Conservation (phyloP, 768 basidiomycete species). For the Serendipita vermifera region DNA sequence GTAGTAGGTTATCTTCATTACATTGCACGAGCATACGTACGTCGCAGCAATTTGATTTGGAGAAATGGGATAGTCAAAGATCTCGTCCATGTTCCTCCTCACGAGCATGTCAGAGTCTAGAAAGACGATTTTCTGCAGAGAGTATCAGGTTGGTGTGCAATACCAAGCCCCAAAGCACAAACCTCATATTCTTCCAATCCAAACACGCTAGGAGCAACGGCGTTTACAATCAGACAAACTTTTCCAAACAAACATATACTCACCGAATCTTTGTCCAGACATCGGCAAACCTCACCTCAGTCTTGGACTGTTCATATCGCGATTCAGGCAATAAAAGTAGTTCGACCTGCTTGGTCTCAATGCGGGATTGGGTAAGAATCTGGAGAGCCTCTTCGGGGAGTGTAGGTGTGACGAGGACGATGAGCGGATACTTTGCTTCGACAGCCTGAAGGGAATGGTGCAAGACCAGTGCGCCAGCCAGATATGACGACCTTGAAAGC, state of each 20-base stretch:
- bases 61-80: conserved; percentile 13
- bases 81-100: conserved; percentile 67
- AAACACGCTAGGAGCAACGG: not conserved
- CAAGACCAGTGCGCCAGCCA: conserved; percentile 50
- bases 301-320: conserved; percentile 27
- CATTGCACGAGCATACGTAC: conserved; percentile 93
- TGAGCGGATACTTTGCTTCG: conserved; percentile 55
- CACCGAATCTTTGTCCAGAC: conserved; percentile 47
- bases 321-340: conserved; percentile 39
- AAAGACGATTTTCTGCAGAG: conserved; percentile 41
- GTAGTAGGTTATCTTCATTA: conserved; percentile 69
- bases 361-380: conserved; percentile 39
- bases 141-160: too few species aligned
- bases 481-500: conserved; percentile 51
- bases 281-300: conserved; percentile 38
- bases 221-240: too few species aligned
- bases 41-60: conserved; percentile 69
- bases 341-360: conserved; percentile 47
- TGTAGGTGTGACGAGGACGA: conserved; percentile 59
- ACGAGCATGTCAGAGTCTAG: conserved; percentile 86
- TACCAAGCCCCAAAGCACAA: too few species aligned
- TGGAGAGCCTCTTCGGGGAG: conserved; percentile 39
- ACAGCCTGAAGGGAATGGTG: conserved; percentile 41
- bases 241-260: too few species aligned
- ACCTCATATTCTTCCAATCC: conserved; percentile 7